Evolutionary conservation across 176 grass and related monocot genomes (phyloP), one percentile per base, ranked within the genome.

Genomic region (Triticum aestivum): DNA sequence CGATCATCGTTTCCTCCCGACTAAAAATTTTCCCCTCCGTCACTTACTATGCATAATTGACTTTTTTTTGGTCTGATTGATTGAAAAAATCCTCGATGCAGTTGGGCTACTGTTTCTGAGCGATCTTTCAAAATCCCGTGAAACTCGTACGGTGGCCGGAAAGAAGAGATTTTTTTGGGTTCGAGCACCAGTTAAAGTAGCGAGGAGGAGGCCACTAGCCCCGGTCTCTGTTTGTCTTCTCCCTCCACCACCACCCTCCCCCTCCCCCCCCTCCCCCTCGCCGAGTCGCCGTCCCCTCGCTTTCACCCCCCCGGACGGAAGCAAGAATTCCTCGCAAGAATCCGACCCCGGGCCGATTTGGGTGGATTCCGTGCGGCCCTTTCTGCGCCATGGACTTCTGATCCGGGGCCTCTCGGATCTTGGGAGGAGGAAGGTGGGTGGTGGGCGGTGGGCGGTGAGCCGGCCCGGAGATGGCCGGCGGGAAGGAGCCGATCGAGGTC

Each of bases 401-500:
- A 86, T 84, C 73, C 67, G 84, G 15, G 45, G 67, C 80, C 88
- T 78, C 42, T 75, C 38, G 85, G 73, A 80, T 84, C 79, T 70
- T 79, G 64, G 44, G 30, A 38, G 44, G 38, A 69, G 78, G 75
- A 83, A 82, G 69, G 79, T 79, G 84, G 65, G 52, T 29, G 45
- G 64, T 39, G 69, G 26, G 58, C 67, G 80, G 86, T 3, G 42
- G 83, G 71, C 49, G 71, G 77, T 72, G 86, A 91, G 81, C 89
- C 80, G 86, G 82, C 82, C 44, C 0, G 82, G 51, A 88, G 52
- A 91, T 91, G 89, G 77, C 77, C 82, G 52, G 80, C 77, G 86
- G 84, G 73, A 91, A 92, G 83, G 90, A 97, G 85, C 82, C 86
- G 87, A 91, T 92, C 73, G 95, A 97, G 75, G 88, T 97, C 73